Conservation (phyloP, 495 filamentous ascomycete genomes). For the Hypoxylon cercidicola region DNA sequence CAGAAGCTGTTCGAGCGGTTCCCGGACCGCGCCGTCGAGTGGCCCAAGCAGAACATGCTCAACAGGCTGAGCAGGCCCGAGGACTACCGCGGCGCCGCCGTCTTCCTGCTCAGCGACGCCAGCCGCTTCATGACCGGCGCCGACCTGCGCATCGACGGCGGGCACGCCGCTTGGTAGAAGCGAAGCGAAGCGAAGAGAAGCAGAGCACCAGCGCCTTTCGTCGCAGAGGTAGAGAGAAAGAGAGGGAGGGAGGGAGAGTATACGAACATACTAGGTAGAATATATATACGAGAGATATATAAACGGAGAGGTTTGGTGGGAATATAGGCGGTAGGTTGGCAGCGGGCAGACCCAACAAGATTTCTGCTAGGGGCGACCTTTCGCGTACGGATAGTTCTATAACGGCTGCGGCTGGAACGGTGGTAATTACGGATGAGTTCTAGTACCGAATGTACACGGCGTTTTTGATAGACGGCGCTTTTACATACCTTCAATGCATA, state of each 20-base stretch:
- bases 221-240: too few species aligned
- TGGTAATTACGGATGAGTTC: neutral
- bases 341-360: too few species aligned
- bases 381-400: neutral
- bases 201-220: too few species aligned
- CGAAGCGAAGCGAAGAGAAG: too few species aligned
- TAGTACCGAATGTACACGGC: neutral
- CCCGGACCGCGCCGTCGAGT: slow-evolving; percentile 78
- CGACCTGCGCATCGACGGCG: slow-evolving; percentile 84
- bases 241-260: too few species aligned
- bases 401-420: neutral
- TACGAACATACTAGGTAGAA: neutral
- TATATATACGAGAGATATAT: neutral
- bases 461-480: slow-evolving; percentile 1
- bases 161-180: slow-evolving; percentile 82
- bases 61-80: slow-evolving; percentile 78
- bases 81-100: slow-evolving; percentile 81
- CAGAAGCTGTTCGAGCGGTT: slow-evolving; percentile 77
- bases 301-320: slow-evolving; percentile 1
- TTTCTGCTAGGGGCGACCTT: neutral
- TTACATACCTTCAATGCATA: neutral
- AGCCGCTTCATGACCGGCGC: slow-evolving; percentile 88
- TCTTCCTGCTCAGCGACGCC: slow-evolving; percentile 89
- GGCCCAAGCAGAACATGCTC: slow-evolving; percentile 92
- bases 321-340: neutral